Evolutionary conservation across 2,329 filamentous ascomycete genomes (phyloP).

Genomic region (Colletotrichum sp.): DNA sequence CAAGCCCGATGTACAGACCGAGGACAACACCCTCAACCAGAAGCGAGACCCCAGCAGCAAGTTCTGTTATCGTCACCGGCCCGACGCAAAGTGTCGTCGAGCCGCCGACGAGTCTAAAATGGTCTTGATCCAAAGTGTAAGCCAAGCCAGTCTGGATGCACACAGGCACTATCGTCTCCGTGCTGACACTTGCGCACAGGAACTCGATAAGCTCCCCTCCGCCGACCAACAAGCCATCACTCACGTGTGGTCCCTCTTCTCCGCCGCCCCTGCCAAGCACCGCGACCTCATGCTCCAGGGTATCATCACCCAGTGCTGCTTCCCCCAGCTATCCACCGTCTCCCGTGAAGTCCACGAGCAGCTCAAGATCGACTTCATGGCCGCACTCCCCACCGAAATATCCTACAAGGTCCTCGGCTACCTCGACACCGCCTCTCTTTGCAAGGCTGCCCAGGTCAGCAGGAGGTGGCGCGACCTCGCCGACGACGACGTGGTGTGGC

Average conservation of each 20-base stretch:
- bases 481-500: constrained; percentile 98
- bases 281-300: constrained; percentile 96
- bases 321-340: constrained; percentile 93
- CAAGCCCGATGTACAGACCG: constrained; percentile 53
- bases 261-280: constrained; percentile 90
- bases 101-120: constrained; percentile 96
- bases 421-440: constrained; percentile 91
- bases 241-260: constrained; percentile 98
- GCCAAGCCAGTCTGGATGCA: constrained; percentile 32
- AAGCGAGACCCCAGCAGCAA: constrained; percentile 73
- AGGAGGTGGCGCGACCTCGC: constrained; percentile 85
- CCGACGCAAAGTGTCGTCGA: constrained; percentile 90
- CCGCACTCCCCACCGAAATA: constrained; percentile 86
- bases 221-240: constrained; percentile 94
- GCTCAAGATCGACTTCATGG: constrained; percentile 96
- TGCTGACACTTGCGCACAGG: constrained; percentile 52
- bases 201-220: constrained; percentile 80
- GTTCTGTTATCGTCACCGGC: constrained; percentile 94
- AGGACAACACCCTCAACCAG: constrained; percentile 32
- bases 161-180: background rate
- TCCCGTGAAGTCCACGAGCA: constrained; percentile 91
- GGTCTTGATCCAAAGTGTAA: constrained; percentile 88
- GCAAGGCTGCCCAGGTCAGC: constrained; percentile 95
- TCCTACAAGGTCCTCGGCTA: constrained; percentile 93
- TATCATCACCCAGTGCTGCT: constrained; percentile 95